phyloP scores from a whole-genome alignment of 2,329 filamentous ascomycete genomes.

The Penicillium sp. region DNA sequence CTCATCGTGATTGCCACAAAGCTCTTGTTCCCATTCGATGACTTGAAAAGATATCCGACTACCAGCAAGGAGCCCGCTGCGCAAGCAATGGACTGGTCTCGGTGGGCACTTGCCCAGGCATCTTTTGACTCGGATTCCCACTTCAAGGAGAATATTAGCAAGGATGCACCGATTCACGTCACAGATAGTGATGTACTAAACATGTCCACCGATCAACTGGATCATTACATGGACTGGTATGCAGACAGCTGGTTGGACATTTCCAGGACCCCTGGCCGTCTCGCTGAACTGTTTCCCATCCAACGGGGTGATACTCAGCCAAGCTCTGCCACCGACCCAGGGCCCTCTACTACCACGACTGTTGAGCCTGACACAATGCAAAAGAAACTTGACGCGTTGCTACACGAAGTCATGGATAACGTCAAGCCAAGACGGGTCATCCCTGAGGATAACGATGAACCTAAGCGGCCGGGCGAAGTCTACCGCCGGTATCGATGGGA shows the following conservation, averaged over 20 bases:
- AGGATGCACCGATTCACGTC: constrained; percentile 56
- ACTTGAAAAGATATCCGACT: constrained; percentile 52
- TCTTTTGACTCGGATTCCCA: constrained; percentile 37
- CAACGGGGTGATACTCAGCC: constrained; percentile 23
- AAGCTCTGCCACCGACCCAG: not conserved
- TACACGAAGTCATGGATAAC: constrained; percentile 47
- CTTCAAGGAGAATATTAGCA: constrained; percentile 39
- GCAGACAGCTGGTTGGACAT: constrained; percentile 61
- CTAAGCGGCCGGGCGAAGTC: constrained; percentile 50
- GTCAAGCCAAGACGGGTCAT: constrained; percentile 44
- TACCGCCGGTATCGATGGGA: constrained; percentile 54
- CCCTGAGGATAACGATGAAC: constrained; percentile 32
- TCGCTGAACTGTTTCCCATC: constrained; percentile 48
- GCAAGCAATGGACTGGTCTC: constrained; percentile 69
- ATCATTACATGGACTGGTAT: constrained; percentile 80
- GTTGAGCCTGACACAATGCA: constrained; percentile 20
- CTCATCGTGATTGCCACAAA: constrained; percentile 77
- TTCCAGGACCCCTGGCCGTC: constrained; percentile 30
- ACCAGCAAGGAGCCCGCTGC: constrained; percentile 58
- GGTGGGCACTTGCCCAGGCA: constrained; percentile 63
- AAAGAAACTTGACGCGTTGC: constrained; percentile 36
- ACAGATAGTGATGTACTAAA: constrained; percentile 63
- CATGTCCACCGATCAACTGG: constrained; percentile 64
- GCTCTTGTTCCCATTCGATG: constrained; percentile 74
- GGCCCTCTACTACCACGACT: constrained; percentile 1